Base-by-base conservation (phyloP, 1,284 basidiomycete species). In the Ustilago loliicola region DNA sequence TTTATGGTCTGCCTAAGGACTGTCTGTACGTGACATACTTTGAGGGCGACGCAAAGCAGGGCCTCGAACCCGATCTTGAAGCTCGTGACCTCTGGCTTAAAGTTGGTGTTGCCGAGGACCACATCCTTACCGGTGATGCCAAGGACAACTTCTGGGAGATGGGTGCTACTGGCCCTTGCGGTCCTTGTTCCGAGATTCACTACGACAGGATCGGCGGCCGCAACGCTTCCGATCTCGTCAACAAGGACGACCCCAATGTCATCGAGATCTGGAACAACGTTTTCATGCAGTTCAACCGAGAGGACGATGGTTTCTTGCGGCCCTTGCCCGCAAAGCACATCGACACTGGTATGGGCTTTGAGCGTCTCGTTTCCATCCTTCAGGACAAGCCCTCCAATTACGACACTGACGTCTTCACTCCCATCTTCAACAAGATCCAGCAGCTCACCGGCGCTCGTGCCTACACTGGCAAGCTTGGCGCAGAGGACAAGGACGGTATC, bases 141-240 rank as follows among this genome's bases (percentile, higher is more conserved):
- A 97, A 97, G 87, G 96, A 98, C 88, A 99, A 99, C 88, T 99
- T 99, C 87, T 99, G 96, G 96, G 96, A 99, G 88, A 99, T 99
- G 96, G 96, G 96, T 74, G 92, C 95, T 3, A 98, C 95, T 30
- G 96, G 96, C 10, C 96, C 96, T 11, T 99, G 96, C 82, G 96
- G 96, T 21, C 97, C 96, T 47, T 99, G 95, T 89, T 95, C 94
- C 83, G 96, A 99, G 88, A 93, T 99, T 79, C 96, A 99, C 88
- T 97, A 91, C 85, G 96, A 99, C 88, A 92, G 96, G 52, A 95
- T 99, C 82, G 96, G 96, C 51, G 93, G 93, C 40, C 91, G 96
- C 60, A 94, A 98, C 84, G 96, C 95, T 51, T 91, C 95, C 6
- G 89, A 92, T 83, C 91, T 97, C 60, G 96, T 99, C 83, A 98